Base-by-base conservation (phyloP, 208 protist genomes). In the Acanthamoeba healyi region DNA sequence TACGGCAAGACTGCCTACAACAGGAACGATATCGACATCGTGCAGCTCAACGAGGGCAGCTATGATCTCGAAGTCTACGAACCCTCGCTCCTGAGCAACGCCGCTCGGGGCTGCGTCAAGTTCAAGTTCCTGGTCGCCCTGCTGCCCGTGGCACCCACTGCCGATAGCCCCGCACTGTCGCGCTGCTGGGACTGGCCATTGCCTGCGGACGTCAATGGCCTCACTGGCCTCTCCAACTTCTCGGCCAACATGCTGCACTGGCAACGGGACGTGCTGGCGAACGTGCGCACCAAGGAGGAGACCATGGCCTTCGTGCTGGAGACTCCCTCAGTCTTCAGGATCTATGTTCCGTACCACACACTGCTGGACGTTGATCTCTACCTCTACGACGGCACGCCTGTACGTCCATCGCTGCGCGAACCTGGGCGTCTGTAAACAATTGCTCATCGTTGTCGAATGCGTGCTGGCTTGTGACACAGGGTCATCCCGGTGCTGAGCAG, bases 41-140 rank as follows among this genome's bases (percentile, higher is more conserved):
- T 93, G 63, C 87, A 79, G 34, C 63, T 93, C n/a, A 32, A 26
- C 61, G 40, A 46, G 38, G 87, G 54, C 49, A 24, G 32, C 24
- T 93, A 93, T 32, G 24, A 56, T 38, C 67, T 93, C n/a, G 87
- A 79, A 22, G 77, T 93, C 44, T 93, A 93, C 67, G 87, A 93
- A n/a, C 54, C 87, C 63, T 93, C 87, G 14, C 40, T 58, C 10
- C 58, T 93, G 9, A 93, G 56, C 61, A 79, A 93, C 44, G 36
- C 22, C 58, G 77, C 40, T 51, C 49, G 54, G 1, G 82, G 49
- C 42, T 90, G 82, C 38, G 82, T 90, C 32, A 70, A 90, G 36
- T 90, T 67, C 17, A 17, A 61, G 5, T 38, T 90, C 34, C 26
- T 56, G 49, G 82, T 90, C 15, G 82, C 87, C 4, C 26, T 93